Evolutionary conservation across 768 basidiomycete species (phyloP), one percentile per base, ranked within the genome.

Genomic region (Leccinum incarnatum): DNA sequence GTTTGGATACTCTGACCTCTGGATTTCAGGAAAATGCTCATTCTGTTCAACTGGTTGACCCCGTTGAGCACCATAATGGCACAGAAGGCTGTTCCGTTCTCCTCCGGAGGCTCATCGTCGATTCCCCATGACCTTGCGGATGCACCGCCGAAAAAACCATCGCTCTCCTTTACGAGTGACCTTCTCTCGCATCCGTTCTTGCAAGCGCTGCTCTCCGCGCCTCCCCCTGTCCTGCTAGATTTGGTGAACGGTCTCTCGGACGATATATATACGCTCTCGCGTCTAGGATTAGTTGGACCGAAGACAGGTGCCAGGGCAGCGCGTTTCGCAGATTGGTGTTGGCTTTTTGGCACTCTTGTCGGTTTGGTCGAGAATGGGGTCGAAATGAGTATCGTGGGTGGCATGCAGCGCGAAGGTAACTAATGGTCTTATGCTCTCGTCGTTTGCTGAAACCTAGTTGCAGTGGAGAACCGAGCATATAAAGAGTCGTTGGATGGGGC

Each of bases 31-130:
- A 92, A 91, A 77, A 81, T 86, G 57, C 79, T 94, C 37, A 76
- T 94, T 54, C 76, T 94, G 47, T 91, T 93, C 79, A 91, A 92
- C 74, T 94, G 92, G 92, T 74, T 94, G 55, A 76, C 81, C 1
- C 92, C 92, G 9, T 73, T 93, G 65, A 86, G 85, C 51, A 77
- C 83, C 21, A 83, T 94, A 55, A 80, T 83, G 69, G 83, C 85
- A 4, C 88, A 91, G 66, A 88, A 89, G 68, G 71, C 83, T 2
- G 81, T 84, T 2, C 83, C 89, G 0, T 88, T 82, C 69, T 79
- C 86, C 10, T 71, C 82, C 15, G 27, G 58, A 10, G 62, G 64
- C 15, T 70, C 72, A 5, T 72, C 72, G 25, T 55, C 51, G 27
- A 60, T 50, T 2, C 62, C 72, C 1, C 72, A 73, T 47, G 32